Evolutionary conservation across 495 filamentous ascomycete genomes (phyloP), one percentile per base, ranked within the genome.

Genomic region (Penicillium psychrofluorescens): DNA sequence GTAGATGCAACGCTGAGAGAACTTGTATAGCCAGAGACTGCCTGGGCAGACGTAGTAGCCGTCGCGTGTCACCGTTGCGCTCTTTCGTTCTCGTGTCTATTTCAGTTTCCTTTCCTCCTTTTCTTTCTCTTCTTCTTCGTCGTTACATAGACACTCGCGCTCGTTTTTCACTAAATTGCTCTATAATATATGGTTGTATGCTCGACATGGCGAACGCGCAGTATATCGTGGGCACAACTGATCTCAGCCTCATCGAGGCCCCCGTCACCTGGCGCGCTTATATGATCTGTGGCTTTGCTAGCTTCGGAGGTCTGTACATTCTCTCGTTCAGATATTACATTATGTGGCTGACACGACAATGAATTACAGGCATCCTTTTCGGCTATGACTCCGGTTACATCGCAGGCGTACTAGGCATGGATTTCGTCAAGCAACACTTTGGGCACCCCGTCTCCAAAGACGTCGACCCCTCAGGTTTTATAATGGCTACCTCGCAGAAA

Each of bases 211-310:
- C 49, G 9, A 36, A 35, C 12, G 29, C 35, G 2, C 41, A 34
- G 28, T 48, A 44, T 9, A 13, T 53, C 7, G 27, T 49, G 11
- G 54, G 50, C 29, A 57, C 54, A 1, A 34, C 41, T 35, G 48
- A 57, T 31, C 34, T 54, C 7, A 46, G 38, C 40, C 66, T 65
- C 35, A 61, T 78, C 43, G 80, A 84, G 64, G 78, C 80, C 6
- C 77, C 80, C 22, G 69, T 81, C 46, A 81, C 78, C 41, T 44
- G 70, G 53, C 77, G 72, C 59, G 80, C 81, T 33, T 79, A 79
- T 57, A 43, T 79, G 31, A 73, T 79, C 57, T 79, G 76, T 55
- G 74, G 70, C 48, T 79, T 78, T 46, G 73, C 75, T 11, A 66
- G 75, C 34, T 77, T 78, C 53, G 76, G 75, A 55, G 76, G 76